These are phyloP conservation scores for Xylariaceae sp. DNA, from an alignment of 2,329 filamentous ascomycete species.

Conservation along the genomic window DNA sequence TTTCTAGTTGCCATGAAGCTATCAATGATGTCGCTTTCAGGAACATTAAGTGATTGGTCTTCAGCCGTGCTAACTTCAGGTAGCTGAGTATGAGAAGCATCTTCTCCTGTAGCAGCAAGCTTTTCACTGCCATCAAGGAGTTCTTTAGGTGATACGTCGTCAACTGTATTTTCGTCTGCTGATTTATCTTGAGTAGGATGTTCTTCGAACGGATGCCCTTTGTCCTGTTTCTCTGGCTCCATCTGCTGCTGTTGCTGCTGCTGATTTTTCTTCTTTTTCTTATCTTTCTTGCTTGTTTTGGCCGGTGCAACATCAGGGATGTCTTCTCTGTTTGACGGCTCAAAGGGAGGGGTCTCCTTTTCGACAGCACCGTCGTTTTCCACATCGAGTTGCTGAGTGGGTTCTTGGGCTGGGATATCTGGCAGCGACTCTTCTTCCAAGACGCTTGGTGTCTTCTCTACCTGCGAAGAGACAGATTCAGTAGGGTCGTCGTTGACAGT, in stretches of 20 bases:
- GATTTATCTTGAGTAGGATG: no score
- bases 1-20: slow-evolving; percentile 26
- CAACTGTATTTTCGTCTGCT: no score
- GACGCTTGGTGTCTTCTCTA: no score
- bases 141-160: no score
- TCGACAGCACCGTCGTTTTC: no score
- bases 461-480: no score
- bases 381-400: no score
- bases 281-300: slow-evolving; percentile 23
- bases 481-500: no score
- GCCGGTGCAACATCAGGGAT: slow-evolving; percentile 4
- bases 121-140: no score
- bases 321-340: neutral
- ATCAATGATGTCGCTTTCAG: neutral
- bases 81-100: neutral
- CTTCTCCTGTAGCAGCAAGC: neutral
- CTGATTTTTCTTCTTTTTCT: slow-evolving; percentile 9
- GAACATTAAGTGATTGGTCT: neutral
- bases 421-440: no score
- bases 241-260: slow-evolving; percentile 2
- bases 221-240: slow-evolving; percentile 4
- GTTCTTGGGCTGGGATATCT: no score
- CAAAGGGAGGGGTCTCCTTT: no score
- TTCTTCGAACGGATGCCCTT: neutral
- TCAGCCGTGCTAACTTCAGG: neutral